These are phyloP conservation scores for Ceratobasidium theobromae DNA, from an alignment of 1,284 basidiomycete genomes.

Conservation along the genomic window DNA sequence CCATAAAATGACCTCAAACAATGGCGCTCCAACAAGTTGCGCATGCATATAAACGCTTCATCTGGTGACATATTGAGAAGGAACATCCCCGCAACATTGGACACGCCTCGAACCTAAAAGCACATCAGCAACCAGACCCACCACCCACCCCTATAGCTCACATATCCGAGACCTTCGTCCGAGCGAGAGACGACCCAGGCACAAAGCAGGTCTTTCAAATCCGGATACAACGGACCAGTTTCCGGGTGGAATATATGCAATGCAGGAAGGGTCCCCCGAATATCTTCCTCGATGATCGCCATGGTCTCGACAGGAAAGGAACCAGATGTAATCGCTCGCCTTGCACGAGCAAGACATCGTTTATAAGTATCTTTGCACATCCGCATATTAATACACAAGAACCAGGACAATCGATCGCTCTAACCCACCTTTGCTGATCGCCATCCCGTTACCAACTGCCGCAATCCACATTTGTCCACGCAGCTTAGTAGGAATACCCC, in stretches of 20 bases:
- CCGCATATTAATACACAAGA: background rate
- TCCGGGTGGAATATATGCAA: conserved; percentile 84
- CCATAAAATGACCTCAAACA: conserved; percentile 86
- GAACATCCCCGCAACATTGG: conserved; percentile 79
- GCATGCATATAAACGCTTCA: conserved; percentile 81
- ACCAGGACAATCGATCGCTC: background rate
- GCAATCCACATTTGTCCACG: conserved; percentile 85
- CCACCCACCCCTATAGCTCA: conserved; percentile 42
- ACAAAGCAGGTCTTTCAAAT: conserved; percentile 82
- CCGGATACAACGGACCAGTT: conserved; percentile 80
- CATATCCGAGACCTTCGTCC: conserved; percentile 84
- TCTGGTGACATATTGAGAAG: conserved; percentile 81
- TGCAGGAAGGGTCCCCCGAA: conserved; percentile 75
- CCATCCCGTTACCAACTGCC: conserved; percentile 85
- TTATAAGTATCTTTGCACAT: conserved; percentile 68
- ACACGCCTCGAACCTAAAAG: conserved; percentile 38
- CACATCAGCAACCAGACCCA: background rate
- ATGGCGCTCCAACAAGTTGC: conserved; percentile 86
- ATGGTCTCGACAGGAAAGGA: conserved; percentile 72
- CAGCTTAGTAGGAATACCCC: conserved; percentile 82
- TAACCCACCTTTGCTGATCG: conserved; percentile 77
- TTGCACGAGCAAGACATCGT: conserved; percentile 70
- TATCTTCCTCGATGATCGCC: conserved; percentile 77
- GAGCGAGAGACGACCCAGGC: conserved; percentile 91
- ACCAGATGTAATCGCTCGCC: conserved; percentile 67